Percentiles rank a stretch among this genome's conserved stretches.
Evolutionary conservation across 1,284 basidiomycete species (phyloP).

Genomic region (Gymnopus androsaceus): DNA sequence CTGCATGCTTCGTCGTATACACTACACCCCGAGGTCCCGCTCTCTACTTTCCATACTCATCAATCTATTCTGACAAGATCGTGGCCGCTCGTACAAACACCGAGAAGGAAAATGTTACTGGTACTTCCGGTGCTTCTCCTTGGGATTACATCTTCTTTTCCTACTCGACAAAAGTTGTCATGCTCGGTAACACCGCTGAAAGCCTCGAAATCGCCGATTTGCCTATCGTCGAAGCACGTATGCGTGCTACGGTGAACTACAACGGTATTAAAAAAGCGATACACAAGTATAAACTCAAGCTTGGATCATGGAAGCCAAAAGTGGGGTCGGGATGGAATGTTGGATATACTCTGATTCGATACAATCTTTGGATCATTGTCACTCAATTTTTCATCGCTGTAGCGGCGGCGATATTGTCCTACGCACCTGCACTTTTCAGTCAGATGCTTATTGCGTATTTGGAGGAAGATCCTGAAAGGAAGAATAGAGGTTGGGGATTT

Average conservation of each 20-base stretch:
- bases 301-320: slow-evolving; percentile 48
- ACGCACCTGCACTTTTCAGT: slow-evolving; percentile 78
- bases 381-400: slow-evolving; percentile 59
- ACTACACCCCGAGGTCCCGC: slow-evolving; percentile 73
- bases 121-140: slow-evolving; percentile 54
- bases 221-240: slow-evolving; percentile 72
- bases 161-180: slow-evolving; percentile 82
- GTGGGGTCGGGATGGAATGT: slow-evolving; percentile 67
- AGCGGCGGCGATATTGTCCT: slow-evolving; percentile 70
- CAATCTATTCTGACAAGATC: slow-evolving; percentile 75
- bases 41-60: slow-evolving; percentile 68
- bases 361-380: slow-evolving; percentile 48
- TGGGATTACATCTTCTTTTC: slow-evolving; percentile 72
- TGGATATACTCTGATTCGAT: slow-evolving; percentile 54
- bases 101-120: slow-evolving; percentile 68
- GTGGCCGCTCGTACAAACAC: slow-evolving; percentile 55
- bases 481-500: slow-evolving; percentile 70
- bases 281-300: slow-evolving; percentile 42
- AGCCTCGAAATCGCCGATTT: slow-evolving; percentile 85
- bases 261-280: slow-evolving; percentile 47
- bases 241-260: slow-evolving; percentile 68
- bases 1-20: slow-evolving; percentile 50
- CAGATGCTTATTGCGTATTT: slow-evolving; percentile 72
- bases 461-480: slow-evolving; percentile 58
- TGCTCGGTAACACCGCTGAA: slow-evolving; percentile 72